These are phyloP conservation scores for Naganishia friedmannii DNA, from an alignment of 768 basidiomycete species.

Conservation along the genomic window DNA sequence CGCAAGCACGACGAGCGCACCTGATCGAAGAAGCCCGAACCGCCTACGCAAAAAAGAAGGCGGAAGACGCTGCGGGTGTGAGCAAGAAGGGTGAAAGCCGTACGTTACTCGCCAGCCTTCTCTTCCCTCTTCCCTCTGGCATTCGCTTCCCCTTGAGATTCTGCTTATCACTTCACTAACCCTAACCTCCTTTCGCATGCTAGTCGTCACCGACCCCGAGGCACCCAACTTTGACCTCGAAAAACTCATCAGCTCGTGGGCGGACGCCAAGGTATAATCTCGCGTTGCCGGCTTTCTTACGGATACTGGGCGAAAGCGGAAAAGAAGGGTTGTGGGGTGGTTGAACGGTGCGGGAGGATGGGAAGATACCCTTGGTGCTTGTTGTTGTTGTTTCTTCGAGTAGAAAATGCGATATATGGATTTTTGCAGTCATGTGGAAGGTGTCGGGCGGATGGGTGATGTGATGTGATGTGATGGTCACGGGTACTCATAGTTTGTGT, in stretches of 20 bases:
- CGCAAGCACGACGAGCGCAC: conserved; percentile 61
- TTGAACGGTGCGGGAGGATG: background rate
- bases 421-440: background rate
- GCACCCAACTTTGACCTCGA: conserved; percentile 95
- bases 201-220: conserved; percentile 92
- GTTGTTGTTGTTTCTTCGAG: conserved; percentile 3
- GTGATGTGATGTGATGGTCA: background rate
- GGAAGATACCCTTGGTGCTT: background rate
- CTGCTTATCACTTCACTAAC: background rate
- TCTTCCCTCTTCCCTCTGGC: background rate
- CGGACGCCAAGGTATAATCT: conserved; percentile 33
- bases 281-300: too few species aligned
- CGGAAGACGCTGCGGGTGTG: conserved; percentile 43
- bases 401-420: background rate
- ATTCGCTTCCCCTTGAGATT: background rate
- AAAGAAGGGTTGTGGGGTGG: background rate
- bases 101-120: conserved; percentile 40
- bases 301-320: background rate
- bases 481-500: too few species aligned
- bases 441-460: background rate
- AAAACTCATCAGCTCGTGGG: conserved; percentile 60
- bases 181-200: conserved; percentile 19
- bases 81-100: conserved; percentile 53
- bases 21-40: conserved; percentile 82
- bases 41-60: conserved; percentile 69